Evolutionary conservation across 2,329 filamentous ascomycete genomes (phyloP), one percentile per base, ranked within the genome.

Genomic region (Pseudogymnoascus sp.): DNA sequence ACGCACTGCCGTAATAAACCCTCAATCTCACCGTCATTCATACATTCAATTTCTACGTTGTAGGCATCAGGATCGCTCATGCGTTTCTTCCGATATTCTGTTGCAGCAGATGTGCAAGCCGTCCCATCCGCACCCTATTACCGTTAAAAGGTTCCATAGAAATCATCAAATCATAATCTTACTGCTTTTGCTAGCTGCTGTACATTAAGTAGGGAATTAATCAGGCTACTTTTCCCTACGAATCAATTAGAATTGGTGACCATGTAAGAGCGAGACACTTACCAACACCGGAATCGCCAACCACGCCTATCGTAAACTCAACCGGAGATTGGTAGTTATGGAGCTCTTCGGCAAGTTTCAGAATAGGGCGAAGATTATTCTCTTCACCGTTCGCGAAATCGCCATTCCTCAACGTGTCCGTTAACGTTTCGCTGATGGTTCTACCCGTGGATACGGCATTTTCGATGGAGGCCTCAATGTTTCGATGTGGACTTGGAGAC

Each of bases 281-380:
- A 67, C 65, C 65, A 60, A 65, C 65, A 41, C 65, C 65, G 16
- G 65, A 67, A 65, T 67, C 65, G 5, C 65, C 65, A 23, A 67
- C 64, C 21, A 67, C 51, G 34, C 65, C 65, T 64, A 67, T 65
- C 6, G 64, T 41, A 11, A 67, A 65, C 45, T 67, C 65, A 62
- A 63, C 57, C 2, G 65, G 65, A 14, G 64, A 67, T 23, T 67
- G 64, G 23, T 65, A 67, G 37, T 62, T 62, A 37, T 14, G 64
- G 60, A 67, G 64, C n/a, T 67, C 65, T 60, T 67, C 65, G 7
- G 65, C 65, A n/a, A 65, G 64, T 8, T 19, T 41, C 36, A 67
- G 36, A 23, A 65, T 51, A n/a, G 34, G 57, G 6, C 65, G 64
- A 28, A 67, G 61, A 43, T 64, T 64, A 28, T 64, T 63, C 43